Evolutionary conservation across 768 basidiomycete species (phyloP).

Genomic region (Psilocybe azurescens): DNA sequence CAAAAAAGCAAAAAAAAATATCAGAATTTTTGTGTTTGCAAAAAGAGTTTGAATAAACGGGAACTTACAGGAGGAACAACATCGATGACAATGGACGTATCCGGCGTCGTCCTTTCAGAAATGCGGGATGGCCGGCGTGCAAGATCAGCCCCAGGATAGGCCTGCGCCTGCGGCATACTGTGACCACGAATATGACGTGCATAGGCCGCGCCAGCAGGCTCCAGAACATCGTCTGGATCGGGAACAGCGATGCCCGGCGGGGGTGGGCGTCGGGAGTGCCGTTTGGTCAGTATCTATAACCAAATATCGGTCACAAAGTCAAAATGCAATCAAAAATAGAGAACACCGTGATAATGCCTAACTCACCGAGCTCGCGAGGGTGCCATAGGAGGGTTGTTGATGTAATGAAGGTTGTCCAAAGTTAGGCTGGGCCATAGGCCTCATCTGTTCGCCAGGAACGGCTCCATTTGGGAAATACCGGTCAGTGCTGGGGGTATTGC

Average conservation of each 20-base stretch:
- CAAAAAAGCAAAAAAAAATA: background rate
- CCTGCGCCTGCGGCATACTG: background rate
- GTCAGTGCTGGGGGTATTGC: constrained; percentile 29
- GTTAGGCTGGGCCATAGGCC: constrained; percentile 20
- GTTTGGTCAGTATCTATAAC: constrained; percentile 18
- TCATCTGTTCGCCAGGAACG: constrained; percentile 10
- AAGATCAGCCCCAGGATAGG: constrained; percentile 19
- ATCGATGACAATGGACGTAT: constrained; percentile 27
- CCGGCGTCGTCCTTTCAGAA: constrained; percentile 23
- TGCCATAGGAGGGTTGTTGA: constrained; percentile 21
- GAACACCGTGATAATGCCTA: background rate
- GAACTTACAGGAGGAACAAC: constrained; percentile 31
- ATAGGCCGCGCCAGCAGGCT: constrained; percentile 25
- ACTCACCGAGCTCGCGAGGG: constrained; percentile 25
- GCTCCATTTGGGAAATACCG: constrained; percentile 16
- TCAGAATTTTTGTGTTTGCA: no score
- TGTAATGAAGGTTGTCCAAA: constrained; percentile 21
- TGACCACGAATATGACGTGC: constrained; percentile 13
- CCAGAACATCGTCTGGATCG: constrained; percentile 23
- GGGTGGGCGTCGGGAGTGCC: constrained; percentile 22
- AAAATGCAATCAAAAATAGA: background rate
- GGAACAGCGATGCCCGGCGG: constrained; percentile 25
- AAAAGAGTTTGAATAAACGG: background rate
- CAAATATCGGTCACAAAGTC: background rate
- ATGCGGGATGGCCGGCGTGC: constrained; percentile 24